phyloP scores from a whole-genome alignment of 1,139 yeast genomes.

The Nakaseomyces nivariensis region DNA sequence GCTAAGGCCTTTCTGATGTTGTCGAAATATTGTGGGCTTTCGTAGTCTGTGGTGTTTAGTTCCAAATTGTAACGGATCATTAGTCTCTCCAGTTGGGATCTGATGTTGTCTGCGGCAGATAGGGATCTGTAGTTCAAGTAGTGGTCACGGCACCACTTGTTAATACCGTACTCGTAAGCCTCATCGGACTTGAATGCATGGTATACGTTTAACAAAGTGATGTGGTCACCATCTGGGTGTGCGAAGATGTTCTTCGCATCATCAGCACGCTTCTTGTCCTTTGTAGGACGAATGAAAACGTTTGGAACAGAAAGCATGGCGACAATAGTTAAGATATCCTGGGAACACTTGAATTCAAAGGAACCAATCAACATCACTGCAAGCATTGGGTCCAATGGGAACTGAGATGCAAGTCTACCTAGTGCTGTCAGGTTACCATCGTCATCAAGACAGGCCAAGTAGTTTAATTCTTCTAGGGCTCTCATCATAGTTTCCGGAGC shows the following conservation, averaged over 20 bases:
- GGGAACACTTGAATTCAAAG: constrained; percentile 75
- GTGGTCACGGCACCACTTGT: constrained; percentile 88
- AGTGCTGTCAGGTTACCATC: constrained; percentile 83
- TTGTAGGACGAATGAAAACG: constrained; percentile 88
- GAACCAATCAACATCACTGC: constrained; percentile 90
- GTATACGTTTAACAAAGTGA: constrained; percentile 80
- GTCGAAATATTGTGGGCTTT: constrained; percentile 55
- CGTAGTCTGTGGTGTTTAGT: constrained; percentile 59
- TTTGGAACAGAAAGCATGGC: constrained; percentile 89
- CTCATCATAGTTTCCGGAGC: constrained; percentile 99
- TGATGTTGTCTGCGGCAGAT: constrained; percentile 72
- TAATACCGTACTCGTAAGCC: constrained; percentile 48
- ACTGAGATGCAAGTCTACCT: constrained; percentile 83
- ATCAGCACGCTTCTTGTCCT: constrained; percentile 83
- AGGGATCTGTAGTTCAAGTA: constrained; percentile 77
- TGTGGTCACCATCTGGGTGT: constrained; percentile 91
- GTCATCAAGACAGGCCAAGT: constrained; percentile 80
- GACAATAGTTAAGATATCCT: constrained; percentile 79
- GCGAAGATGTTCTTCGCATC: constrained; percentile 83
- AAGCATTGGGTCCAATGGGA: constrained; percentile 92
- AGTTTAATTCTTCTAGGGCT: constrained; percentile 90
- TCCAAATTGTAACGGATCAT: constrained; percentile 77
- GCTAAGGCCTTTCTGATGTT: constrained; percentile 79
- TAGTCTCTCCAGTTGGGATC: constrained; percentile 70
- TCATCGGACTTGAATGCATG: constrained; percentile 73